Conservation (phyloP, 2,329 filamentous ascomycete species). For the Fusarium brachygibbosum region DNA sequence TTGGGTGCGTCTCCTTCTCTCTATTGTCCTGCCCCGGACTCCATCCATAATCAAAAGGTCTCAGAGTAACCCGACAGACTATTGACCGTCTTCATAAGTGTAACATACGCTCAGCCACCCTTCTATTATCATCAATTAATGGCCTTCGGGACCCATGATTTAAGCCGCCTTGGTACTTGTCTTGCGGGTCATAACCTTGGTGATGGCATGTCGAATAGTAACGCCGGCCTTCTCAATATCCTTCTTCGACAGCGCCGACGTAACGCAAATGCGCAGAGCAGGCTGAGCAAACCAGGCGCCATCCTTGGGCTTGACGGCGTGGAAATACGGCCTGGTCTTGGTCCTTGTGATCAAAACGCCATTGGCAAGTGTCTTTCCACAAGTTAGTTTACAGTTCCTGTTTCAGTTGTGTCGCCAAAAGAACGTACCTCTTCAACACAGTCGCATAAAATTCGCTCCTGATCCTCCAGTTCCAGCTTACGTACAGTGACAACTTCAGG, state of each 20-base stretch:
- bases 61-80: slow-evolving; percentile 13
- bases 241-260: slow-evolving; percentile 88
- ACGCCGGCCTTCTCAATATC: slow-evolving; percentile 95
- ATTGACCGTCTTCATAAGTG: slow-evolving; percentile 1
- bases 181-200: slow-evolving; percentile 84
- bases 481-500: slow-evolving; percentile 81
- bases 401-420: not conserved
- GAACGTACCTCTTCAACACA: slow-evolving; percentile 92
- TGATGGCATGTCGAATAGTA: slow-evolving; percentile 90
- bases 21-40: slow-evolving; percentile 16
- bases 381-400: slow-evolving; percentile 30
- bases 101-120: not conserved
- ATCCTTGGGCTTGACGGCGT: slow-evolving; percentile 75
- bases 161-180: slow-evolving; percentile 57
- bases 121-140: slow-evolving; percentile 7
- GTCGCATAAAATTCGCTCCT: slow-evolving; percentile 88
- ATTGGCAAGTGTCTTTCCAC: slow-evolving; percentile 79
- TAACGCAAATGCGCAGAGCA: slow-evolving; percentile 91
- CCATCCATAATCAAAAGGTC: slow-evolving; percentile 11
- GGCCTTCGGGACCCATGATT: not conserved
- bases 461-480: slow-evolving; percentile 77
- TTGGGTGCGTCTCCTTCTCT: slow-evolving; percentile 11
- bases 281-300: slow-evolving; percentile 78
- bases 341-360: slow-evolving; percentile 90
- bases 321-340: slow-evolving; percentile 79